Evolutionary conservation across 495 filamentous ascomycete species (phyloP), one percentile per base, ranked within the genome.

Genomic region (Neurospora africana): DNA sequence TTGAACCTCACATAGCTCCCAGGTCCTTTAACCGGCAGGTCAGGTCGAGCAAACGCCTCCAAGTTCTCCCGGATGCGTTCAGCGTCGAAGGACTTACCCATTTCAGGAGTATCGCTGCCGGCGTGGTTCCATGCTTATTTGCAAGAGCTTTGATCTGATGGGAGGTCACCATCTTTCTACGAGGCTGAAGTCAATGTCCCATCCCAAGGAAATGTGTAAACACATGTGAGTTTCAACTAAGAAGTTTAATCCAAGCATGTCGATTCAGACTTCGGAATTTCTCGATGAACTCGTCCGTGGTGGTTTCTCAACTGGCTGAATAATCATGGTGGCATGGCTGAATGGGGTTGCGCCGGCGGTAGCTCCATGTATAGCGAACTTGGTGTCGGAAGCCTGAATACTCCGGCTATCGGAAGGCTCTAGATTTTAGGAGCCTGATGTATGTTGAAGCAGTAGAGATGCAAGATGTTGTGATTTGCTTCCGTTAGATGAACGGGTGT

Each of bases 21-120:
- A 72, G 70, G 23, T 69, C 47, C 5, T 33, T 65, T 71, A 0
- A 80, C 78, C 19, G 76, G 72, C 5, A 82, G 68, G 21, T 76
- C 23, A 79, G 47, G 35, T 72, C 19, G 10, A 80, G 33, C 21
- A n/a, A 53, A 4, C 0, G 44, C 44, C n/a, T 53, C 44, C 9
- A 53, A 13, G 72, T 79, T 79, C 83, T 88, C 75, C 80, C 84
- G 61, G 79, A 88, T 78, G 87, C 86, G 74, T 82, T 84, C 82
- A 88, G 87, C 68, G 85, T 90, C 37, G 84, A 92, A 71, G 76
- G 88, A 77, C 87, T 82, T 82, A 8, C 76, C 80, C 80, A 82
- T 27, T 77, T 78, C 21, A 82, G 72, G 40, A 76, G 86, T 73
- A 79, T 75, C 74, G 79, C 75, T 3, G 80, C 80, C 10, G 79